Evolutionary conservation across 192 early-diverging fungal genomes (phyloP), one percentile per base, ranked within the genome.

Genomic region (Coemansia sp.): DNA sequence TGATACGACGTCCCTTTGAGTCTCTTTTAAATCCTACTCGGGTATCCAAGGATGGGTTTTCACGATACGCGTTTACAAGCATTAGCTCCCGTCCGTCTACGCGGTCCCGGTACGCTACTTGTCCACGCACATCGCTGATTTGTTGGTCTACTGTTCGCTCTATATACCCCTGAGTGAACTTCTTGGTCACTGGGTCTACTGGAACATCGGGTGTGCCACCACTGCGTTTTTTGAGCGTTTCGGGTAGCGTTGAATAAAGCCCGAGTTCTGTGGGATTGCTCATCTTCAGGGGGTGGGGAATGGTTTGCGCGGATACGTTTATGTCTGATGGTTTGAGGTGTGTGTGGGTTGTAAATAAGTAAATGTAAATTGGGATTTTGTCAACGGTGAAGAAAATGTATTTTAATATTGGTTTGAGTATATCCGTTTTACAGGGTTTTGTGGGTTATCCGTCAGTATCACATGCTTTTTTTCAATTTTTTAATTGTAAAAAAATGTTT

Each of bases 21-120:
- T 64, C 64, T n/a, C 41, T 14, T 3, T 74, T 35, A 28, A 28
- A 37, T 38, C 39, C 33, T 1, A n/a, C 22, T n/a, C 33, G 12
- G 18, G 15, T 54, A 2, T 12, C 20, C 35, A 69, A 55, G 39
- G 52, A 51, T 9, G 53, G 51, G 14, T 43, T 69, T 32, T 81
- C 74, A 18, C 76, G 73, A 59, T 55, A 83, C 5, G 80, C 65
- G 12, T 77, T 83, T 5, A 74, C 76, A n/a, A 83, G 63, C 2
- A 83, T 72, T 0, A 83, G 64, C 52, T 68, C 69, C 0, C 80
- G 72, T 1, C 75, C 72, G 32, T 83, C 65, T 5, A 77, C 80
- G n/a, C 80, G 80, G 33, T 65, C 68, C 12, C 61, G 63, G 62
- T 57, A 83, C 15, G 71, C 71, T 1, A 61, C 20, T 32, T 60